These are phyloP conservation scores for Exophiala sideris DNA, from an alignment of 2,329 filamentous ascomycete species.

Conservation along the genomic window DNA sequence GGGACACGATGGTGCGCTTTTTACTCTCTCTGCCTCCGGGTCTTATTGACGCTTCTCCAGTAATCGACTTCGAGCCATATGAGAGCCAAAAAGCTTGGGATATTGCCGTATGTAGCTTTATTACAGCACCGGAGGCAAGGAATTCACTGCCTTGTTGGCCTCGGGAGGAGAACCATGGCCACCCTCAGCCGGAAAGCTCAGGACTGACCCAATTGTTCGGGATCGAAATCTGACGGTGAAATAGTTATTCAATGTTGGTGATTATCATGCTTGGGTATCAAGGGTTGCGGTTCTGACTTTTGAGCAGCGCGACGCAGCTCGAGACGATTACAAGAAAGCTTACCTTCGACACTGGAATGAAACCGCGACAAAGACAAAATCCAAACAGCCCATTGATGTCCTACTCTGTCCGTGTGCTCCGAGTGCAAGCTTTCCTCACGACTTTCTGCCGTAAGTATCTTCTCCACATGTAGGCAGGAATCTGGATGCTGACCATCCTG, in stretches of 20 bases:
- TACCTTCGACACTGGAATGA: background rate
- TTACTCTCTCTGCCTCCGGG: too few species aligned
- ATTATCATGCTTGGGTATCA: background rate
- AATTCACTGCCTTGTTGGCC: constrained; percentile 50
- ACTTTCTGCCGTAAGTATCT: constrained; percentile 39
- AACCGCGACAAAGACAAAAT: background rate
- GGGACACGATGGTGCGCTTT: constrained; percentile 49
- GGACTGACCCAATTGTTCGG: background rate
- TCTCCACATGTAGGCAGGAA: background rate
- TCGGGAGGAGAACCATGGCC: constrained; percentile 52
- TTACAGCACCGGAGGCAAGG: constrained; percentile 57
- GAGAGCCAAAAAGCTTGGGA: constrained; percentile 49
- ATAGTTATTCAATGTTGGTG: background rate
- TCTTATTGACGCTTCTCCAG: too few species aligned
- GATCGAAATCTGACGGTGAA: background rate
- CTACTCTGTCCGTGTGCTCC: constrained; percentile 4
- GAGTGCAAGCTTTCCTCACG: constrained; percentile 40
- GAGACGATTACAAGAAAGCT: background rate
- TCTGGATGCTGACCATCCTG: constrained; percentile 38
- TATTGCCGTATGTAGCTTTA: constrained; percentile 42
- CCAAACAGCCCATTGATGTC: constrained; percentile 29
- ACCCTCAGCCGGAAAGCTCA: background rate
- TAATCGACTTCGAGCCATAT: constrained; percentile 35
- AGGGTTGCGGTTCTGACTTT: background rate
- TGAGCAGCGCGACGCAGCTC: background rate